Percentiles rank a stretch among this genome's conserved stretches.
Evolutionary conservation across 2,329 filamentous ascomycete species (phyloP).

Genomic region (Penicillium crustosum): DNA sequence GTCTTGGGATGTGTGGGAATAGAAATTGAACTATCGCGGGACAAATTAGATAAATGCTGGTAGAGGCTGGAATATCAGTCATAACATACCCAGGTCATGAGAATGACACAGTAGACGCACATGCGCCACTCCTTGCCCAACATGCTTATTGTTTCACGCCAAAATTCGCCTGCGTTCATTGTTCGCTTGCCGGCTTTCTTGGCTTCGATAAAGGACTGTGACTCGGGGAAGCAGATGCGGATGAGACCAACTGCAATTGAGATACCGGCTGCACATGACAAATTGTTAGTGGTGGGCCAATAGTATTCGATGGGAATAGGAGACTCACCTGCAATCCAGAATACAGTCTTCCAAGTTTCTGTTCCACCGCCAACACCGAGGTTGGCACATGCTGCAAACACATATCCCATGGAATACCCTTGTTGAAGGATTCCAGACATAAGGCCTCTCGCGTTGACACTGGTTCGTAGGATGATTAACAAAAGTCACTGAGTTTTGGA

Average conservation of each 20-base stretch:
- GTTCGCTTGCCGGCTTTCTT: conserved; percentile 59
- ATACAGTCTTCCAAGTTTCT: conserved; percentile 68
- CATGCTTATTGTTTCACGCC: conserved; percentile 68
- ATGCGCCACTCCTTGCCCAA: conserved; percentile 70
- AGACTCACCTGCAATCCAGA: conserved; percentile 62
- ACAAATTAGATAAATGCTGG: background rate
- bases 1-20: conserved; percentile 78
- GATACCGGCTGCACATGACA: conserved; percentile 25
- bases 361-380: conserved; percentile 64
- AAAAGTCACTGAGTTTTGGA: background rate
- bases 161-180: conserved; percentile 56
- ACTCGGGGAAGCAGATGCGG: conserved; percentile 70
- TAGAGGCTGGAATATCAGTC: background rate
- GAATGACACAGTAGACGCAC: conserved; percentile 71
- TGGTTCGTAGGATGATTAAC: conserved; percentile 1
- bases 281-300: conserved; percentile 1
- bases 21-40: conserved; percentile 58
- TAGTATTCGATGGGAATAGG: too few species aligned
- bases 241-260: conserved; percentile 61
- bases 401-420: conserved; percentile 77
- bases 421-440: conserved; percentile 82
- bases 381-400: conserved; percentile 70
- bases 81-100: conserved; percentile 64
- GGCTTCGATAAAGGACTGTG: conserved; percentile 70
- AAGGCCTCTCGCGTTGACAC: conserved; percentile 67